Conservation (phyloP, 2,329 filamentous ascomycete species). For the Thielaviopsis populi region DNA sequence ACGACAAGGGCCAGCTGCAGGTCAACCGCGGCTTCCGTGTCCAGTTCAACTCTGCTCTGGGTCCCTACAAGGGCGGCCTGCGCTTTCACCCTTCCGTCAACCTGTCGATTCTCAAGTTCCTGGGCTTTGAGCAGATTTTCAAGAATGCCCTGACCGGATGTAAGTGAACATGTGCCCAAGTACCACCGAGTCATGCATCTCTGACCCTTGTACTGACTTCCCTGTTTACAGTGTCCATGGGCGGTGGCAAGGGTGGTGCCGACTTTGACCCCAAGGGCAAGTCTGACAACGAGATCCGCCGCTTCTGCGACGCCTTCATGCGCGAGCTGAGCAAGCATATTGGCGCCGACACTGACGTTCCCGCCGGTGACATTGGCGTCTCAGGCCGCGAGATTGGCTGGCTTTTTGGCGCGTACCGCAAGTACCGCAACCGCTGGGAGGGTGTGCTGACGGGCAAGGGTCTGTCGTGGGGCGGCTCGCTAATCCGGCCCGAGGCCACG, state of each 20-base stretch:
- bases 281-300: slow-evolving; percentile 90
- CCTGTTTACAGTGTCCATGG: slow-evolving; percentile 47
- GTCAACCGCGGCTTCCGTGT: slow-evolving; percentile 94
- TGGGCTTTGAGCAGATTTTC: slow-evolving; percentile 99
- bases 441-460: slow-evolving; percentile 96
- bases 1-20: slow-evolving; percentile 77
- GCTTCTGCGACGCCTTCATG: slow-evolving; percentile 96
- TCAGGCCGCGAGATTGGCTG: slow-evolving; percentile 83
- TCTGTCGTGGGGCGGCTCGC: slow-evolving; percentile 74
- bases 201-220: not conserved
- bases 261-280: slow-evolving; percentile 99
- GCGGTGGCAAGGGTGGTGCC: slow-evolving; percentile 91
- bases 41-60: slow-evolving; percentile 95
- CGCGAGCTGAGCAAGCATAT: slow-evolving; percentile 90
- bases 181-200: not conserved
- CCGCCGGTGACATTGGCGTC: slow-evolving; percentile 93
- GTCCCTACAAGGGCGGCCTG: slow-evolving; percentile 95
- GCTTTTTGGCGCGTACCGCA: slow-evolving; percentile 88
- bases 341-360: slow-evolving; percentile 87
- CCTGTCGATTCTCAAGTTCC: slow-evolving; percentile 76
- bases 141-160: slow-evolving; percentile 96
- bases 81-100: slow-evolving; percentile 86
- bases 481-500: slow-evolving; percentile 94
- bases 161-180: slow-evolving; percentile 34
- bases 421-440: slow-evolving; percentile 79